Evolutionary conservation across 2,329 filamentous ascomycete genomes (phyloP), one percentile per base, ranked within the genome.

Genomic region (Pseudogymnoascus sp.): DNA sequence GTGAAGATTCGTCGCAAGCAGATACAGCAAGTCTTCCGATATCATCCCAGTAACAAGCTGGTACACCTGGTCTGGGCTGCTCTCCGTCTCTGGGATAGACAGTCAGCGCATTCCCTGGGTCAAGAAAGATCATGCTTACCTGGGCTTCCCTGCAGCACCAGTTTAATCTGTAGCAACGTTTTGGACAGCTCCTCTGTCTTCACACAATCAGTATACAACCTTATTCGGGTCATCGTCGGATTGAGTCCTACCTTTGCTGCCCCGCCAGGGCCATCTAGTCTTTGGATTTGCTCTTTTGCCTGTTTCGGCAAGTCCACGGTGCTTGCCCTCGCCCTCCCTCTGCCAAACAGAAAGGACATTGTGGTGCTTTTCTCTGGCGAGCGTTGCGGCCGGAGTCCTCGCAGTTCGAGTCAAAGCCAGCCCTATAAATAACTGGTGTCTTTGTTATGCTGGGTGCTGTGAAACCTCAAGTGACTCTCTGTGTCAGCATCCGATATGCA

Each of bases 91-190:
- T 96, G 74, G 7, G 62, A 47, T 28, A 28, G 28, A 35, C 28
- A 19, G 61, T 42, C 9, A 64, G 64, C 64, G 15, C 17, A n/a
- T 50, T 38, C 47, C 21, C 19, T 2, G 11, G 15, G 6, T 21
- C 50, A 10, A 35, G 36, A 28, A 60, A 31, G 47, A 42, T 44
- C 13, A n/a, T 23, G 72, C 77, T 65, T 82, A 96, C 92, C 92
- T 77, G 91, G 90, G 65, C 92, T 96, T 68, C 93, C 95, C 80
- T 97, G 93, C 13, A 99, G 85, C 65, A 95, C 86, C 67, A 92
- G 79, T 76, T 97, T 97, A 88, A 97, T 96, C 75, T 96, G 90
- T 62, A 83, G 83, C 67, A 99, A 83, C 69, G 93, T 87, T 73
- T 91, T 91, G 60, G 91, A 88, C 67, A 96, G 82, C 73, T 97